These are phyloP conservation scores for Postia placenta DNA, from an alignment of 768 basidiomycete species.

Conservation along the genomic window DNA sequence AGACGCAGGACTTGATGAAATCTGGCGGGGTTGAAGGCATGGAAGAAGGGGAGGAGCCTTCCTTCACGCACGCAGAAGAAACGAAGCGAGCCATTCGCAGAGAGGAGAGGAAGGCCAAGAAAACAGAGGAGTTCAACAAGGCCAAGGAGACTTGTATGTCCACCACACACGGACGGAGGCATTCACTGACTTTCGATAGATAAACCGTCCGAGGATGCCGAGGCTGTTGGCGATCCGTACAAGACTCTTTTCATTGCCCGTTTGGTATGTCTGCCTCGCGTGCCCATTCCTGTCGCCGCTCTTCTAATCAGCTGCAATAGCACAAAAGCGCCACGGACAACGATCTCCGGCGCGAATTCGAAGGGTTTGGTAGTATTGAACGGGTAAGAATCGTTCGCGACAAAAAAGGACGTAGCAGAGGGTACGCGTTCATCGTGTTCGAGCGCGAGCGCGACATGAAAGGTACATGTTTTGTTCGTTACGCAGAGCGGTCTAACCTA, in stretches of 20 bases:
- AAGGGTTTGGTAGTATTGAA: constrained; percentile 92
- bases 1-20: constrained; percentile 58
- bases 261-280: constrained; percentile 49
- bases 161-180: constrained; percentile 3
- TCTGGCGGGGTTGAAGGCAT: constrained; percentile 57
- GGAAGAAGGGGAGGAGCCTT: constrained; percentile 82
- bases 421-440: constrained; percentile 96
- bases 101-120: constrained; percentile 75
- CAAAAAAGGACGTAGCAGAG: constrained; percentile 79
- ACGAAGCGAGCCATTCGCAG: constrained; percentile 70
- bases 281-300: not conserved
- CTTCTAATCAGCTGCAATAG: constrained; percentile 32
- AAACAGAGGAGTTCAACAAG: constrained; percentile 65
- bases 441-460: constrained; percentile 99
- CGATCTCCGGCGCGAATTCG: constrained; percentile 93
- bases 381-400: constrained; percentile 90
- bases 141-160: constrained; percentile 83
- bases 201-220: constrained; percentile 86
- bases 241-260: constrained; percentile 97
- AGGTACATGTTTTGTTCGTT: constrained; percentile 43
- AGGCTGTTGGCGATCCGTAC: constrained; percentile 94
- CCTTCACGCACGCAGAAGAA: constrained; percentile 79
- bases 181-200: constrained; percentile 40
- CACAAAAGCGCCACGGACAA: constrained; percentile 88
- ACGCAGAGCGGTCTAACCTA: constrained; percentile 17